Conservation (phyloP, 2,329 filamentous ascomycete genomes). For the Calonectria fujianensis region DNA sequence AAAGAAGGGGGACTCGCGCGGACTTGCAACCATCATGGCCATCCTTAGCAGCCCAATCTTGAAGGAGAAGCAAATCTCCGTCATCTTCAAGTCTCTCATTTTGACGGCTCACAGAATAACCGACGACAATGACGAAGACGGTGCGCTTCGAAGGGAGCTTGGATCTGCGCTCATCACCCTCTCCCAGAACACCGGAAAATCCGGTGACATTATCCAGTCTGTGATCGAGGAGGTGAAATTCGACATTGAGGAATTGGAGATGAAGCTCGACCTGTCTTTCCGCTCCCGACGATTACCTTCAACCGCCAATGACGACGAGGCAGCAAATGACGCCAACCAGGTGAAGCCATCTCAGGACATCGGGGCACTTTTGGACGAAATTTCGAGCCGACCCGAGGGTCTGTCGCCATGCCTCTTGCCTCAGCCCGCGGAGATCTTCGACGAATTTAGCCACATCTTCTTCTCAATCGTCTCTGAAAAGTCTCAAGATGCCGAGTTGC, state of each 20-base stretch:
- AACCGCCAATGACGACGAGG: conserved; percentile 64
- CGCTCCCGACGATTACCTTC: conserved; percentile 73
- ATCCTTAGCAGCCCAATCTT: conserved; percentile 77
- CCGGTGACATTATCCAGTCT: conserved; percentile 79
- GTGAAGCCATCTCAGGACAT: conserved; percentile 62
- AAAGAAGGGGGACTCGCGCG: conserved; percentile 75
- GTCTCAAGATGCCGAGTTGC: conserved; percentile 61
- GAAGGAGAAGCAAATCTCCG: conserved; percentile 77
- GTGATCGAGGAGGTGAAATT: conserved; percentile 80
- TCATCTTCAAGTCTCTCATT: conserved; percentile 80
- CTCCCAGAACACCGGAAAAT: conserved; percentile 74
- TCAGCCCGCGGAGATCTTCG: conserved; percentile 71
- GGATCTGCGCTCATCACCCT: conserved; percentile 80
- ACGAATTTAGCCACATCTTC: conserved; percentile 76
- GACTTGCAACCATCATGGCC: conserved; percentile 76
- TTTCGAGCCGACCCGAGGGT: conserved; percentile 60
- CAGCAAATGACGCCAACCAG: conserved; percentile 55
- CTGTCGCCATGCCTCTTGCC: conserved; percentile 72
- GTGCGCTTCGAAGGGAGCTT: conserved; percentile 76
- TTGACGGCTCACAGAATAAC: conserved; percentile 75
- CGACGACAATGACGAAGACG: conserved; percentile 72
- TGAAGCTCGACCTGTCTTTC: conserved; percentile 83
- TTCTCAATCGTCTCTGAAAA: conserved; percentile 70
- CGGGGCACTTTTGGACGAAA: conserved; percentile 62
- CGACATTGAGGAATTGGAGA: conserved; percentile 84